A percentile compares a stretch with the other conserved stretches of the same genome.
These are phyloP conservation scores for Eimeria mitis DNA, from an alignment of 169 alveolate species.

Conservation along the genomic window DNA sequence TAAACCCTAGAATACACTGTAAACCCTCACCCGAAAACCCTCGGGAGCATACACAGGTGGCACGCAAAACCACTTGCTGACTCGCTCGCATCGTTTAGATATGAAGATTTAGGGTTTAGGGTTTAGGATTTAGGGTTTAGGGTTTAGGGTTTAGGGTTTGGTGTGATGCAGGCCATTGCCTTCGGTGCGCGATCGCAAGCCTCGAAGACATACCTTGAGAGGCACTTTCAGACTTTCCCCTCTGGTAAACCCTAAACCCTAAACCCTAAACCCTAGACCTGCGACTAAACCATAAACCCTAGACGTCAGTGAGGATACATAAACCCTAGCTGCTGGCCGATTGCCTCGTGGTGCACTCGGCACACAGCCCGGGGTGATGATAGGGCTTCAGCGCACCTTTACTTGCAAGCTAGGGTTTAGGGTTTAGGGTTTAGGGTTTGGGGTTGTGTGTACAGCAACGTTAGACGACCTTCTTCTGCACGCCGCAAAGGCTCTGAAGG, in stretches of 20 bases:
- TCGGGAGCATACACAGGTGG: neutral
- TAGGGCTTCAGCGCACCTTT: neutral
- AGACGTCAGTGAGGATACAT: too few species aligned
- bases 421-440: constrained; percentile 37
- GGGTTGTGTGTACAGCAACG: constrained; percentile 49
- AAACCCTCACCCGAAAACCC: neutral
- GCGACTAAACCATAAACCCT: constrained; percentile 75
- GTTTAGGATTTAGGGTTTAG: constrained; percentile 28
- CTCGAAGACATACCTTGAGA: constrained; percentile 98
- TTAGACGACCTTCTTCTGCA: constrained; percentile 81
- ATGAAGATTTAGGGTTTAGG: neutral
- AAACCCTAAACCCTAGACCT: constrained; percentile 88
- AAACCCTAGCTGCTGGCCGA: neutral
- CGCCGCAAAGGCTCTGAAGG: constrained; percentile 80
- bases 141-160: constrained; percentile 57
- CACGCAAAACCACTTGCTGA: neutral
- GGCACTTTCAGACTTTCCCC: constrained; percentile 93
- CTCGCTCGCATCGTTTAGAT: neutral
- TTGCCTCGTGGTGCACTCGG: neutral
- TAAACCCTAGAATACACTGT: constrained; percentile 1
- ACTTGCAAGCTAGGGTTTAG: neutral
- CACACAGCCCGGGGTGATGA: neutral
- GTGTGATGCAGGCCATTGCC: constrained; percentile 93
- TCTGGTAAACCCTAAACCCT: constrained; percentile 85
- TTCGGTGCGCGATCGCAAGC: constrained; percentile 99